phyloP scores from a whole-genome alignment of 352 stramenopile genomes.

The Thalassiosira sp. region DNA sequence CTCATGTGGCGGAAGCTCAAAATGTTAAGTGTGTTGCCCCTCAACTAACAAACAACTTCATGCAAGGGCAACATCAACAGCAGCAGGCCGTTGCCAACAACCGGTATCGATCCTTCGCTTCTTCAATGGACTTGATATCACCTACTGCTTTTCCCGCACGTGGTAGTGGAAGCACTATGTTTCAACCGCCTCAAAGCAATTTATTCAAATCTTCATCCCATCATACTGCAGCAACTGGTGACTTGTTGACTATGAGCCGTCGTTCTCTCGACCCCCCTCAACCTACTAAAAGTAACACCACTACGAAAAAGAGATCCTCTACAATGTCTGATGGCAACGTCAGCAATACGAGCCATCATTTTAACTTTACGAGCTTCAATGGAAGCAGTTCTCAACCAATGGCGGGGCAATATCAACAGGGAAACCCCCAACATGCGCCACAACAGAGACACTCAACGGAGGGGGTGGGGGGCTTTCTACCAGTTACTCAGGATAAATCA shows the following conservation, averaged over 20 bases:
- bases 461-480: neutral
- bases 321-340: slow-evolving; percentile 12
- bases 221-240: slow-evolving; percentile 43
- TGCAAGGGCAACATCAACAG: slow-evolving; percentile 4
- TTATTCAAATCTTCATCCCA: slow-evolving; percentile 53
- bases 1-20: neutral
- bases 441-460: neutral
- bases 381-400: neutral
- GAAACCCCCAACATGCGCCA: slow-evolving; percentile 1
- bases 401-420: neutral
- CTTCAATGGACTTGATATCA: slow-evolving; percentile 48
- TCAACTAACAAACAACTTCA: slow-evolving; percentile 3
- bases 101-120: slow-evolving; percentile 24
- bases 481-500: neutral
- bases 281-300: neutral
- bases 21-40: neutral
- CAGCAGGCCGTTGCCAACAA: neutral
- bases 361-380: slow-evolving; percentile 13
- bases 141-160: neutral
- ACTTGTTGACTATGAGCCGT: slow-evolving; percentile 51
- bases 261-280: slow-evolving; percentile 11
- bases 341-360: neutral
- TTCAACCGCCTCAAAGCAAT: neutral
- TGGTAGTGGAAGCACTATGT: neutral
- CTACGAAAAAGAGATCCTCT: slow-evolving; percentile 26